Base-by-base conservation (phyloP, 78 protist species). In the Ministeria vibrans region DNA sequence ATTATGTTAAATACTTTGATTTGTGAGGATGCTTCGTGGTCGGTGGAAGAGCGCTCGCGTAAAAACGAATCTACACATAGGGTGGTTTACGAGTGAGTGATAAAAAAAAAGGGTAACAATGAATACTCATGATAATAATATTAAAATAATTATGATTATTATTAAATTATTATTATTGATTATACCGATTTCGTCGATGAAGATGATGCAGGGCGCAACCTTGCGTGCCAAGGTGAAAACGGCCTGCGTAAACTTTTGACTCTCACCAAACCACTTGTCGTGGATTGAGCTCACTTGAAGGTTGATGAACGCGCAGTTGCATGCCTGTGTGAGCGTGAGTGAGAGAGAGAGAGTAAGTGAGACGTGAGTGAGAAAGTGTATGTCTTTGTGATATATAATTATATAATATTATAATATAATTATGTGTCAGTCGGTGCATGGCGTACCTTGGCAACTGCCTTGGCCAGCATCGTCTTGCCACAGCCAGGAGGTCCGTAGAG, bases 401-500 rank as follows among this genome's bases (percentile, higher is more conserved):
- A 51, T 51, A 51, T 22, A 51, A 51, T 18, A 18, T 18, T 22
- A 13, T 51, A 18, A 13, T 22, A 18, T 18, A 18, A 51, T 22
- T 18, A 51, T 18, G 18, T 18, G 30, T 13, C 59, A 51, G 59
- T 13, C 30, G 30, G 59, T 51, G 18, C 59, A 18, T 51, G 59
- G 13, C 59, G 59, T 13, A 51, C 92, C 63, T 66, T 46, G 13
- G 95, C 97, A 36, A 92, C 71, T 4, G 94, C 98, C 78, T 97
- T 97, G 25, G 97, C 98, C 9, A 97, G 64, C 22, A 96, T 81
- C 2, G 99, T 97, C 85, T 97, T 97, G 55, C 99, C 99, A 80
- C 98, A 96, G 34, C 99, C 99, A 7, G 99, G 99, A 28, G 99
- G 99, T 23, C 99, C 99, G 78, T 92, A 95, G 36, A 73, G 39